phyloP scores from a whole-genome alignment of 148 eudicot genomes.

The Euryodendron excelsum region DNA sequence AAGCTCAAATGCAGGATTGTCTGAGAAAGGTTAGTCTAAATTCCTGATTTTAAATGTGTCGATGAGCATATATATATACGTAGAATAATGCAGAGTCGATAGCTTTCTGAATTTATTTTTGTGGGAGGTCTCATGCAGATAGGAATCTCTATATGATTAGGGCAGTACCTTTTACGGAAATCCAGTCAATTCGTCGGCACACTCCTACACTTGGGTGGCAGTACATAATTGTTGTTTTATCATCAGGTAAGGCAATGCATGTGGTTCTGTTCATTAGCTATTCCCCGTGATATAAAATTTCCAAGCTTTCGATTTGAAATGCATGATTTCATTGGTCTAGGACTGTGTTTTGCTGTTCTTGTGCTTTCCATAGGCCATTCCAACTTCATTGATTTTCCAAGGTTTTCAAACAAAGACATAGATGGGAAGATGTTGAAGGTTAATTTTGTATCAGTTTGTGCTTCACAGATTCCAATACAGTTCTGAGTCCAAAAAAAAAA shows the following conservation, averaged over 20 bases:
- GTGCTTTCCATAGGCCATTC: neutral
- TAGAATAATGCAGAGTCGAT: neutral
- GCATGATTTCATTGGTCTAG: neutral
- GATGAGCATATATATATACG: neutral
- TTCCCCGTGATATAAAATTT: neutral
- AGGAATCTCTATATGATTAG: neutral
- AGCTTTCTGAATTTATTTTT: slow-evolving; percentile 1
- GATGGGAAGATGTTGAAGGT: neutral
- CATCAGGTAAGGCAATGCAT: slow-evolving; percentile 53
- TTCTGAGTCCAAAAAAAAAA: too few relatives aligned
- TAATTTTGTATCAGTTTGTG: neutral
- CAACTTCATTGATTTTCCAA: neutral
- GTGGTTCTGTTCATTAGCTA: neutral
- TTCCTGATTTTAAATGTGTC: neutral
- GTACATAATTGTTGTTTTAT: slow-evolving; percentile 75
- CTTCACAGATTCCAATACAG: too few relatives aligned
- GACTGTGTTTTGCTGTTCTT: neutral
- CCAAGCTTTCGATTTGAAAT: too few relatives aligned
- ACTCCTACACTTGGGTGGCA: slow-evolving; percentile 95
- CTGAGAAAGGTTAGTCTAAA: slow-evolving; percentile 71
- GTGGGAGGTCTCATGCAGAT: neutral
- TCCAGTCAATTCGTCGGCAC: slow-evolving; percentile 54
- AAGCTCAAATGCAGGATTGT: slow-evolving; percentile 69
- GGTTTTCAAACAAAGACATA: neutral
- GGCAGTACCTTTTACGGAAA: neutral